phyloP scores from a whole-genome alignment of 2,329 filamentous ascomycete genomes.

The Knufia fluminis region DNA sequence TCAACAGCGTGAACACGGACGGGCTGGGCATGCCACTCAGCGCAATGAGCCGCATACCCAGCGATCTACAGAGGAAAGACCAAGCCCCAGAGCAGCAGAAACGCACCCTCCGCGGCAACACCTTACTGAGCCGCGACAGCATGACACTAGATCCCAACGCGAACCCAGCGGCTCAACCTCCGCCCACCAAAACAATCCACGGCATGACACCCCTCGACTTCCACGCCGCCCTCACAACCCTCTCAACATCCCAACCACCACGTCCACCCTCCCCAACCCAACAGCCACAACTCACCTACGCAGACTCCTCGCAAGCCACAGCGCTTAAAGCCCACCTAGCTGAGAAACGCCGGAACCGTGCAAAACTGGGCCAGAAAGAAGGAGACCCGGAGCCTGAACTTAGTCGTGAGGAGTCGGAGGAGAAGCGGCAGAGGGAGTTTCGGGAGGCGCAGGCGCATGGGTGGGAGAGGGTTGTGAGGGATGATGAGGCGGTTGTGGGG shows the following conservation, averaged over 20 bases:
- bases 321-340: conserved; percentile 49
- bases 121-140: conserved; percentile 18
- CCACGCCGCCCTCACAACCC: conserved; percentile 27
- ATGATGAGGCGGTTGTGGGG: conserved; percentile 3
- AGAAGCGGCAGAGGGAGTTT: conserved; percentile 1
- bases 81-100: conserved; percentile 7
- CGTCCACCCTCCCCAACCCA: conserved; percentile 30
- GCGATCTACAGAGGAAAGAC: conserved; percentile 9
- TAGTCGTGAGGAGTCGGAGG: conserved; percentile 28
- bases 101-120: conserved; percentile 15
- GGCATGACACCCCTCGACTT: conserved; percentile 27
- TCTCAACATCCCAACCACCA: conserved; percentile 19
- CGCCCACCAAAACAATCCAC: conserved; percentile 24
- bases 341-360: conserved; percentile 29
- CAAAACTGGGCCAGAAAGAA: conserved; percentile 32
- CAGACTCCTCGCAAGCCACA: conserved; percentile 41
- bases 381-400: conserved; percentile 26
- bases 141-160: conserved; percentile 26
- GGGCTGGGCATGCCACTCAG: conserved; percentile 22
- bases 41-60: conserved; percentile 24
- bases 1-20: conserved; percentile 39
- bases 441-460: not conserved
- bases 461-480: not conserved
- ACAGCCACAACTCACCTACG: conserved; percentile 38
- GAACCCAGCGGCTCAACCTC: conserved; percentile 14